Conservation (phyloP, 2,329 filamentous ascomycete species). For the Aspergillus amoenus region DNA sequence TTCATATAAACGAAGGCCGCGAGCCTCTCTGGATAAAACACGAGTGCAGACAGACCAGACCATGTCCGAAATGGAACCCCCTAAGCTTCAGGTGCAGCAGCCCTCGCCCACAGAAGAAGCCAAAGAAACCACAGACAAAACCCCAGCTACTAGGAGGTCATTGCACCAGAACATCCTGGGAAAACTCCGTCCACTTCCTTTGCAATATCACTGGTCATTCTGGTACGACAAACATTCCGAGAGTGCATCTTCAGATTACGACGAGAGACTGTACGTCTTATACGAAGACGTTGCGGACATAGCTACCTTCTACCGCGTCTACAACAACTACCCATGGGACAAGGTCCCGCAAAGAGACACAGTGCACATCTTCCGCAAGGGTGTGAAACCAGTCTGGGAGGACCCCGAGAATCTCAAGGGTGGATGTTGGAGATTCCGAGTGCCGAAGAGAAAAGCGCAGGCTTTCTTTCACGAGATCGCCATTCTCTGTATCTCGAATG, state of each 20-base stretch:
- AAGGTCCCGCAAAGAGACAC: slow-evolving; percentile 75
- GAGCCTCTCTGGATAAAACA: neutral
- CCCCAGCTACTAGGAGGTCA: slow-evolving; percentile 31
- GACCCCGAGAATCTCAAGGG: slow-evolving; percentile 83
- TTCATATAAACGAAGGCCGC: neutral
- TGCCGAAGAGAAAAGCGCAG: slow-evolving; percentile 69
- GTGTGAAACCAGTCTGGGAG: slow-evolving; percentile 76
- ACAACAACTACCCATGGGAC: slow-evolving; percentile 76
- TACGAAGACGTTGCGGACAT: slow-evolving; percentile 44
- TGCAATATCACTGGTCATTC: slow-evolving; percentile 50
- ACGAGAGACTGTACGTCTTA: slow-evolving; percentile 37
- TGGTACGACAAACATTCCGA: slow-evolving; percentile 47
- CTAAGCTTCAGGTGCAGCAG: slow-evolving; percentile 21
- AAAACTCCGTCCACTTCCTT: slow-evolving; percentile 46
- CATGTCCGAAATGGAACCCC: slow-evolving; percentile 21
- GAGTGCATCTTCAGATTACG: slow-evolving; percentile 24
- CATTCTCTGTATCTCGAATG: slow-evolving; percentile 37
- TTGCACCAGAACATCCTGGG: slow-evolving; percentile 46
- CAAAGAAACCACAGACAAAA: slow-evolving; percentile 5
- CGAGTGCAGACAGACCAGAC: neutral
- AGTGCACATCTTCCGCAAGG: slow-evolving; percentile 76
- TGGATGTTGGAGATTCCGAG: slow-evolving; percentile 89
- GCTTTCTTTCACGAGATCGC: slow-evolving; percentile 44
- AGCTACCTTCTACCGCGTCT: slow-evolving; percentile 70
- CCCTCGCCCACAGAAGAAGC: slow-evolving; percentile 19